A percentile compares a stretch with the other conserved stretches of the same genome.
phyloP scores from a whole-genome alignment of 768 basidiomycete species.

The Filobasidium wieringae region DNA sequence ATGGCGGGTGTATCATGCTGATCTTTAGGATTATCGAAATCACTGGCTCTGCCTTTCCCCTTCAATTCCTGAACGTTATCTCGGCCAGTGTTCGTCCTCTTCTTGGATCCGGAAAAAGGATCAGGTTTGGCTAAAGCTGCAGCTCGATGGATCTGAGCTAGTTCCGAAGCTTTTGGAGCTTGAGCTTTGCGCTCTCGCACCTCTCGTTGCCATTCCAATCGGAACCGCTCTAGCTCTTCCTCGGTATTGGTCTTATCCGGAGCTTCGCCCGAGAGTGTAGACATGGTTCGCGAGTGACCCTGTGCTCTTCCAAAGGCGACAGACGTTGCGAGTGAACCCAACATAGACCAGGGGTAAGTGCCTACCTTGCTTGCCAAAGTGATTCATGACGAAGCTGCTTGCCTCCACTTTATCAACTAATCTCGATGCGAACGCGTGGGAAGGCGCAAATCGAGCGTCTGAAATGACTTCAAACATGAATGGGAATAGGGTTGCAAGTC shows the following conservation, averaged over 20 bases:
- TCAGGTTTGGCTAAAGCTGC: neutral
- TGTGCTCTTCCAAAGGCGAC: too few relatives aligned
- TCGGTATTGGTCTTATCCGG: neutral
- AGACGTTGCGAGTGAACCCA: too few relatives aligned
- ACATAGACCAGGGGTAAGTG: too few relatives aligned
- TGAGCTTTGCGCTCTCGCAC: neutral
- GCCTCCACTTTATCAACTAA: too few relatives aligned
- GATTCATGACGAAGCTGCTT: too few relatives aligned
- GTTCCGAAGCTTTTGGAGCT: neutral
- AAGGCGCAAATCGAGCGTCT: too few relatives aligned
- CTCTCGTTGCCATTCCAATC: slow-evolving; percentile 25
- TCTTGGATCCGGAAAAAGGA: neutral
- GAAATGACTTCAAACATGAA: too few relatives aligned
- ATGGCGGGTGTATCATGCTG: neutral
- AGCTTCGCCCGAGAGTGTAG: neutral
- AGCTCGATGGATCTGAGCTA: neutral
- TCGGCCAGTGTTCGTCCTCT: too few relatives aligned
- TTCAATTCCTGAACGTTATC: neutral
- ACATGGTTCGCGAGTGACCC: too few relatives aligned
- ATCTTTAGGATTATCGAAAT: neutral
- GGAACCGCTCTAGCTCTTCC: slow-evolving; percentile 25
- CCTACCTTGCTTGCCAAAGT: too few relatives aligned
- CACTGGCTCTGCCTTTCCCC: neutral
- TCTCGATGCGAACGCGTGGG: too few relatives aligned
- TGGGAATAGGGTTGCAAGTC: too few relatives aligned